Percentiles rank a stretch among this genome's conserved stretches.
Conservation (phyloP, 2,329 filamentous ascomycete genomes). For the Exophiala viscosa region DNA sequence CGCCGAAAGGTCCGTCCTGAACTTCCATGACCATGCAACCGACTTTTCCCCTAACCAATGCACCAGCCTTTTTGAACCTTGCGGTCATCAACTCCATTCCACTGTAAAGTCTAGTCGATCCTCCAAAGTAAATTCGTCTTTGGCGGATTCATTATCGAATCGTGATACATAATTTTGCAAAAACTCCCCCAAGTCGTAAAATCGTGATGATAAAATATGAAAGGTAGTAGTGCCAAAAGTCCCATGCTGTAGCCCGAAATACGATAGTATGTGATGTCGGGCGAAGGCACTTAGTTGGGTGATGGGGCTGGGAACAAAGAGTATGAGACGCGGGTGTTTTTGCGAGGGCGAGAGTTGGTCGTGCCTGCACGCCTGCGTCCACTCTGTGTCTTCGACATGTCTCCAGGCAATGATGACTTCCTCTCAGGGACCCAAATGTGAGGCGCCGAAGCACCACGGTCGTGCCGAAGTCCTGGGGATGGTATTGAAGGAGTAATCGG, state of each 20-base stretch:
- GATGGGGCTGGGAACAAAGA: constrained; percentile 38
- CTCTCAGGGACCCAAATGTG: constrained; percentile 22
- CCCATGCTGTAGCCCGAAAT: background rate
- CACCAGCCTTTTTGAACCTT: background rate
- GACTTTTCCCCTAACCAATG: background rate
- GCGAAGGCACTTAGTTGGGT: constrained; percentile 6
- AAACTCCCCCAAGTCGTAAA: constrained; percentile 1
- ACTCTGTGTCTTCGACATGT: background rate
- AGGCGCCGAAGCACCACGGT: constrained; percentile 18
- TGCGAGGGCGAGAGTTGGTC: constrained; percentile 17
- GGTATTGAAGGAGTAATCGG: background rate
- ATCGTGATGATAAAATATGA: background rate
- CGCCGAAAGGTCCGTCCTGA: too few species aligned
- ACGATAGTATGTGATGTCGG: background rate
- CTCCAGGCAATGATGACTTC: constrained; percentile 22
- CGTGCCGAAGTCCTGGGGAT: constrained; percentile 8
- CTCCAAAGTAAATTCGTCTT: background rate
- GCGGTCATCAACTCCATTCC: background rate
- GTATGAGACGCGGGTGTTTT: constrained; percentile 38
- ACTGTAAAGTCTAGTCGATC: background rate
- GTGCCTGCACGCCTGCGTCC: constrained; percentile 25
- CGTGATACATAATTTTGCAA: background rate
- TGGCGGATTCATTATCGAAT: background rate
- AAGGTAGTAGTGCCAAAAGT: background rate
- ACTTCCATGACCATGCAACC: too few species aligned